These are phyloP conservation scores for Ceriops tagal DNA, from an alignment of 345 rosid genomes.

Conservation along the genomic window DNA sequence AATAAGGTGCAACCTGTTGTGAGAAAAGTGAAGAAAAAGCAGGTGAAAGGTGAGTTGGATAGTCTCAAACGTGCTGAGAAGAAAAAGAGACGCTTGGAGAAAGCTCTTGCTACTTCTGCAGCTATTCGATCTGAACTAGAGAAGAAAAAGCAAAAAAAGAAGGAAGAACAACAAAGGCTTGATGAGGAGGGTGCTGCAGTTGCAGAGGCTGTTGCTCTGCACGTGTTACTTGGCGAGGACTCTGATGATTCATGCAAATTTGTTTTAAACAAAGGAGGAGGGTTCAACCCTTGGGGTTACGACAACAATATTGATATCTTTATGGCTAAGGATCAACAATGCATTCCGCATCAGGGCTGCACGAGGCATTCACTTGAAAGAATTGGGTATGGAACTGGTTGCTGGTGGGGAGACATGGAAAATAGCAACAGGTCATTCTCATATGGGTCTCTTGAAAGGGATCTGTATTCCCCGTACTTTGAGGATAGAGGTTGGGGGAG, in stretches of 20 bases:
- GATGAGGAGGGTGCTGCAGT: constrained; percentile 99
- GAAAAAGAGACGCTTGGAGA: constrained; percentile 81
- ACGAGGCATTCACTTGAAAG: constrained; percentile 44
- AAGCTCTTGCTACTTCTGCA: constrained; percentile 85
- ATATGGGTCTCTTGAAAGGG: constrained; percentile 43
- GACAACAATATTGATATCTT: constrained; percentile 38
- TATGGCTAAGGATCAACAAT: constrained; percentile 38
- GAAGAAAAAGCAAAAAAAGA: constrained; percentile 74
- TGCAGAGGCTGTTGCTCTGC: constrained; percentile 97
- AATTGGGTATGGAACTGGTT: constrained; percentile 50
- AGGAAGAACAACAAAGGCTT: constrained; percentile 92
- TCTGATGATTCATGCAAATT: constrained; percentile 66
- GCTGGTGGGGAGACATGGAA: constrained; percentile 39
- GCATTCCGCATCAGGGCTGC: constrained; percentile 30
- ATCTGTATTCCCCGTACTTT: constrained; percentile 23
- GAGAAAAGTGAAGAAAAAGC: constrained; percentile 77
- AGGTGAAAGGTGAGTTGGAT: constrained; percentile 72
- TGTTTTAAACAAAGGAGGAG: constrained; percentile 43
- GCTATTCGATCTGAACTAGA: constrained; percentile 77
- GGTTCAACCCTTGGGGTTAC: constrained; percentile 54
- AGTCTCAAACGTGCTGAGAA: constrained; percentile 85
- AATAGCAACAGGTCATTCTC: constrained; percentile 52
- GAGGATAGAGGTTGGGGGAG: constrained; percentile 45
- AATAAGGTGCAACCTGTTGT: constrained; percentile 62
- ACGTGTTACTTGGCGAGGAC: constrained; percentile 84